Conservation (phyloP, 164 flowering plant species). For the Macadamia integrifolia region DNA sequence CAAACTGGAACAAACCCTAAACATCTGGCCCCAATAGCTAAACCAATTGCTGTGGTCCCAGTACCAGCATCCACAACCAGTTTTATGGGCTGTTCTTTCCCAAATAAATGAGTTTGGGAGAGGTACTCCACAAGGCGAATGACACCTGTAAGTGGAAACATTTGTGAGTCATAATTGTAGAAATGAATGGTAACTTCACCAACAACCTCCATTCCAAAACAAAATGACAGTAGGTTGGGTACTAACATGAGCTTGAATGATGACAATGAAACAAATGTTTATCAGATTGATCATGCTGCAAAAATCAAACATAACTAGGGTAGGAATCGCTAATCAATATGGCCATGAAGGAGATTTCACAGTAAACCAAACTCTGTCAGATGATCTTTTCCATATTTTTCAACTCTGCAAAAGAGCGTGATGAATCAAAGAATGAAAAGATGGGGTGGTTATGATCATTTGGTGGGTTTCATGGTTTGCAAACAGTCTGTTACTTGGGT, state of each 20-base stretch:
- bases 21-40: conserved; percentile 61
- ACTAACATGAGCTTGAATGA: background rate
- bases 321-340: background rate
- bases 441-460: too few relatives aligned
- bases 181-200: background rate
- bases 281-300: background rate
- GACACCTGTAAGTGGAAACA: conserved; percentile 40
- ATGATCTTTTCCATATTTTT: too few relatives aligned
- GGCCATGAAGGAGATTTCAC: background rate
- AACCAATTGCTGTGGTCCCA: conserved; percentile 93
- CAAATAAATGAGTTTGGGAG: conserved; percentile 66
- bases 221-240: background rate
- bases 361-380: background rate
- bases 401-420: too few relatives aligned
- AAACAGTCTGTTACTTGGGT: too few relatives aligned
- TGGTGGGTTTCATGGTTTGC: too few relatives aligned
- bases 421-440: too few relatives aligned
- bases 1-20: conserved; percentile 50
- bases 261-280: background rate
- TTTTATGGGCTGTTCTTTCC: conserved; percentile 44
- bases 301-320: background rate
- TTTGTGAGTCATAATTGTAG: conserved; percentile 1
- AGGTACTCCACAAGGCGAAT: conserved; percentile 73
- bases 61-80: conserved; percentile 91
- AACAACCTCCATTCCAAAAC: background rate